Evolutionary conservation across 352 stramenopile genomes (phyloP).

Genomic region (Phytophthora tubulina): DNA sequence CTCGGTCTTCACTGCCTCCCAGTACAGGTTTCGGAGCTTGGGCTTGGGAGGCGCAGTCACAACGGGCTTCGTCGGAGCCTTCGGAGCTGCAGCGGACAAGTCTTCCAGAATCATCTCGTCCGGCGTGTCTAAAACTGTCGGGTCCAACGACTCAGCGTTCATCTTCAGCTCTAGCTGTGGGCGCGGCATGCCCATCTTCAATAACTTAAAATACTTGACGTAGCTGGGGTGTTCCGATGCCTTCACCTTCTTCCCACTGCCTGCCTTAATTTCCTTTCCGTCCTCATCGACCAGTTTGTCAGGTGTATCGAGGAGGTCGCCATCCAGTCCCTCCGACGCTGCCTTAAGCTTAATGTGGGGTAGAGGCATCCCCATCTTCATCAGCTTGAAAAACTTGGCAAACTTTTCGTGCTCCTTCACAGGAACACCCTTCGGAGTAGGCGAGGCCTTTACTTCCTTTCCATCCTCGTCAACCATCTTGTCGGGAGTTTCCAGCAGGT

Average conservation of each 20-base stretch:
- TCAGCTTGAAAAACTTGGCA: conserved; percentile 95
- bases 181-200: conserved; percentile 95
- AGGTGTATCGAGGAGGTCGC: conserved; percentile 68
- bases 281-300: conserved; percentile 66
- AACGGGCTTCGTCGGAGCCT: conserved; percentile 44
- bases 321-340: conserved; percentile 68
- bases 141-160: conserved; percentile 91
- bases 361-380: conserved; percentile 86
- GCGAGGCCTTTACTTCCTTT: conserved; percentile 48
- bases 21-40: conserved; percentile 88
- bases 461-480: conserved; percentile 65
- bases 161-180: conserved; percentile 94
- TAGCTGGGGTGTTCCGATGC: conserved; percentile 90
- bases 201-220: conserved; percentile 96
- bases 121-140: conserved; percentile 87
- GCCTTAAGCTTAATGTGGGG: conserved; percentile 93
- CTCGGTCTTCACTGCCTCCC: conserved; percentile 77
- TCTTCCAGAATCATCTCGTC: conserved; percentile 76
- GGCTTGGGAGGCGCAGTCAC: conserved; percentile 68
- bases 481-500: conserved; percentile 67
- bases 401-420: conserved; percentile 75
- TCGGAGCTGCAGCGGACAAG: conserved; percentile 28
- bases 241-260: conserved; percentile 50
- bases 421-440: conserved; percentile 39
- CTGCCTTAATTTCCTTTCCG: conserved; percentile 53